These are phyloP conservation scores for Amphicarpaea edgeworthii DNA, from an alignment of 306 rosid genomes.

Conservation along the genomic window DNA sequence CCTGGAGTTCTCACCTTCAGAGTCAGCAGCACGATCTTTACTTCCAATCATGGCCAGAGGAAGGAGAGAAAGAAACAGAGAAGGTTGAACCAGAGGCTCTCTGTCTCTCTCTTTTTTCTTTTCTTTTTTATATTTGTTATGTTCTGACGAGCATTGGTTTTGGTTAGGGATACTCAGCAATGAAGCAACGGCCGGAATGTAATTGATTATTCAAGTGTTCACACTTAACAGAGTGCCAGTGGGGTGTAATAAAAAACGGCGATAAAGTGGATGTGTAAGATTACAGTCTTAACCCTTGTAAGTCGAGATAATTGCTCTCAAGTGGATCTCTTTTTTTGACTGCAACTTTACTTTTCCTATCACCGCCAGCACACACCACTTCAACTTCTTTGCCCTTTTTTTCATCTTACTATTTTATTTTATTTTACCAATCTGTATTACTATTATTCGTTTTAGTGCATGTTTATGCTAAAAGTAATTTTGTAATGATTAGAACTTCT, in stretches of 20 bases:
- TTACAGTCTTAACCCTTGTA: conserved; percentile 53
- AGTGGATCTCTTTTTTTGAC: conserved; percentile 41
- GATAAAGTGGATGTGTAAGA: background rate
- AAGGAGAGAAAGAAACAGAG: conserved; percentile 16
- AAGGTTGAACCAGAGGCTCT: no score
- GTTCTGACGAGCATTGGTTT: background rate
- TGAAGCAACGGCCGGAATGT: conserved; percentile 63
- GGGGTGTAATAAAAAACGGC: background rate
- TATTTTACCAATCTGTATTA: no score
- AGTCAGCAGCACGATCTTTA: conserved; percentile 64
- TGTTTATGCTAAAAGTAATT: no score
- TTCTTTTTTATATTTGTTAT: background rate
- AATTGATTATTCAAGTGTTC: conserved; percentile 42
- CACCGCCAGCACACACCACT: no score
- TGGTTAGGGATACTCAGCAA: conserved; percentile 23
- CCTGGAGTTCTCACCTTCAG: conserved; percentile 82
- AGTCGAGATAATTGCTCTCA: conserved; percentile 25
- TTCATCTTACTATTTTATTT: no score
- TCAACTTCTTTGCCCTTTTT: no score
- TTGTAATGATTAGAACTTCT: no score
- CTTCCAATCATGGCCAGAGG: conserved; percentile 66
- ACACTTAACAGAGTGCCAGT: no score
- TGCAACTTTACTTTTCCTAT: background rate
- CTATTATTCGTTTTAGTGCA: no score
- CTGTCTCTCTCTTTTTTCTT: no score